A percentile compares a stretch with the other conserved stretches of the same genome.
These are phyloP conservation scores for Primulina tabacum DNA, from an alignment of 257 asterid species.

Conservation along the genomic window DNA sequence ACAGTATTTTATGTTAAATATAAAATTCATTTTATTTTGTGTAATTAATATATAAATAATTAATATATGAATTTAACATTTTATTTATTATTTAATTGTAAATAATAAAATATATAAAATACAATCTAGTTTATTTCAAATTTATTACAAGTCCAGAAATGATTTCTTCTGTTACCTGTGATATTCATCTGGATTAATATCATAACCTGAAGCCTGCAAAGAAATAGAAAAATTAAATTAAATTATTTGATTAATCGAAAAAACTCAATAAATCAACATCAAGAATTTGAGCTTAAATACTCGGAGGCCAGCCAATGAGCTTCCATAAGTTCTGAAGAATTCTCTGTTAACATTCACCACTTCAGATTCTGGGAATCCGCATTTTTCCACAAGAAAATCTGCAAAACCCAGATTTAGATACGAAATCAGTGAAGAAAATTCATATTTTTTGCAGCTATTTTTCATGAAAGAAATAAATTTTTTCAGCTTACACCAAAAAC, in stretches of 20 bases:
- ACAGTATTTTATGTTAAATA: too few species aligned
- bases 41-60: too few species aligned
- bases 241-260: neutral
- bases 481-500: neutral
- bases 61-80: too few species aligned
- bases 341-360: conserved; percentile 64
- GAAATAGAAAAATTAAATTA: neutral
- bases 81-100: too few species aligned
- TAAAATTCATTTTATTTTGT: too few species aligned
- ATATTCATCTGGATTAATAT: conserved; percentile 74
- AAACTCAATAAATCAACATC: neutral
- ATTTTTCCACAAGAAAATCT: conserved; percentile 69
- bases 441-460: neutral
- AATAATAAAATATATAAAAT: neutral
- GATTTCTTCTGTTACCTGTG: conserved; percentile 49
- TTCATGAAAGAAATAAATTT: neutral
- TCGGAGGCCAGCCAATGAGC: conserved; percentile 88
- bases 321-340: conserved; percentile 78
- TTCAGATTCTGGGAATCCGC: conserved; percentile 56
- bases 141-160: neutral
- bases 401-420: conserved; percentile 12
- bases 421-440: neutral
- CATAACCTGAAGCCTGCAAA: conserved; percentile 68
- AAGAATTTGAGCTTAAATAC: conserved; percentile 36
- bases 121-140: neutral